Base-by-base conservation (phyloP, 257 asterid species). In the Solanum bulbocastanum region DNA sequence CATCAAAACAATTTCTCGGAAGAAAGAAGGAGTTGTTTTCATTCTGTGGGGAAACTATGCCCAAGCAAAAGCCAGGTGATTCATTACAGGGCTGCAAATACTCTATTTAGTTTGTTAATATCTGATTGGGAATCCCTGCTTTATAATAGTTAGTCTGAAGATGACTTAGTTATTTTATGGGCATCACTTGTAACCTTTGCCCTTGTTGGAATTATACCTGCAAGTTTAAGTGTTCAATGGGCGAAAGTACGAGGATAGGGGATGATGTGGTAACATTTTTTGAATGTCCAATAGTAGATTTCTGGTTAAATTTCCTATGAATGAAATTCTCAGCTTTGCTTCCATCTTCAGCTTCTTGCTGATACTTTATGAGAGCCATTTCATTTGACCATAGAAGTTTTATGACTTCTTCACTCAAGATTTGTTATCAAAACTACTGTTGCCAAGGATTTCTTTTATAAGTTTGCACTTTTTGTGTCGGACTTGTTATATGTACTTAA, bases 41-140 rank as follows among this genome's bases (percentile, higher is more conserved):
- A 93, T 97, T 86, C 98, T 97, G 84, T 97, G 99, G 99, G 99
- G 99, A 89, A 97, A 97, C 91, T 95, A 96, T 87, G 98, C 99
- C 44, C 98, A 96, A 90, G 97, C 98, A 86, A 96, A 96, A 92
- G 92, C 97, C 74, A 88, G 96, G 99, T 95, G 92, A 83, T 85
- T 88, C 39, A 37, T 86, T 84, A 66, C 44, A 85, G 84, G 85
- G 27, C 30, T 81, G 68, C 68, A 8, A 81, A 27, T 46, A 46
- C 85, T 81, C 42, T 81, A 81, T 81, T 81, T 27, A 30, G 68
- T 46, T 27, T 46, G 30, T 46, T 46, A 46, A 30, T 44, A 16
- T 46, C 85, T 81, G 30, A 46, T 46, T 32, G 27, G 16, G n/a
- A 46, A 81, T 46, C 68, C 42, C 3, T 25, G 58, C 18, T 49